Evolutionary conservation across 371 early-diverging fungal genomes (phyloP), one percentile per base, ranked within the genome.

Genomic region (Umbelopsis sp.): DNA sequence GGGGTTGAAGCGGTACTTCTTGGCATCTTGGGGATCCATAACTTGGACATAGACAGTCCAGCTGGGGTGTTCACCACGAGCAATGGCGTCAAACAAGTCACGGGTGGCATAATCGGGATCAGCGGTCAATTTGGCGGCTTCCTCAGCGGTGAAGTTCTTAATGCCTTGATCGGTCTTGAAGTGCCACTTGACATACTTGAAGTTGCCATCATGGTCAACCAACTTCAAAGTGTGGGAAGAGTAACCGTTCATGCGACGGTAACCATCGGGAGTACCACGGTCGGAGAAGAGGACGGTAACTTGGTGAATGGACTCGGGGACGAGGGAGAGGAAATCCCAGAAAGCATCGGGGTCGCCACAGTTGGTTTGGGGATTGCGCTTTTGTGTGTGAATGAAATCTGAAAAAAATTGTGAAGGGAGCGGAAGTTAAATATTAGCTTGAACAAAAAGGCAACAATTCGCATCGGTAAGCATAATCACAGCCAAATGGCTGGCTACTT

Each of bases 121-220:
- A 35, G 88, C 84, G 52, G 86, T 87, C 29, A 92, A 72, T 45
- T 83, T 72, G 45, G 68, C 74, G 18, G 93, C 94, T 65, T 94
- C 86, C n/a, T 80, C 84, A 24, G 82, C 83, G 35, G 76, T 79
- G 48, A 92, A 75, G 81, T 87, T 90, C 83, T 91, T 88, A 81
- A 91, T 86, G 63, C 94, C 94, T 75, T 91, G 92, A 70, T 91
- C 83, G 44, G 94, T 87, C 79, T 90, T 91, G 82, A 91, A 94
- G 82, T 95, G 94, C 90, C 91, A 94, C 82, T 94, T 94, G 84
- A 92, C 93, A 63, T 89, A 91, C 67, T 81, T 81, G 78, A 83
- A 83, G 67, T 87, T 76, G 63, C 93, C 93, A 16, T 89, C 72
- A 25, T 79, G 83, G 73, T 91, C 86, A 52, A 94, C 93, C 32